These are phyloP conservation scores for Lablab purpureus DNA, from an alignment of 306 rosid genomes.

Conservation along the genomic window DNA sequence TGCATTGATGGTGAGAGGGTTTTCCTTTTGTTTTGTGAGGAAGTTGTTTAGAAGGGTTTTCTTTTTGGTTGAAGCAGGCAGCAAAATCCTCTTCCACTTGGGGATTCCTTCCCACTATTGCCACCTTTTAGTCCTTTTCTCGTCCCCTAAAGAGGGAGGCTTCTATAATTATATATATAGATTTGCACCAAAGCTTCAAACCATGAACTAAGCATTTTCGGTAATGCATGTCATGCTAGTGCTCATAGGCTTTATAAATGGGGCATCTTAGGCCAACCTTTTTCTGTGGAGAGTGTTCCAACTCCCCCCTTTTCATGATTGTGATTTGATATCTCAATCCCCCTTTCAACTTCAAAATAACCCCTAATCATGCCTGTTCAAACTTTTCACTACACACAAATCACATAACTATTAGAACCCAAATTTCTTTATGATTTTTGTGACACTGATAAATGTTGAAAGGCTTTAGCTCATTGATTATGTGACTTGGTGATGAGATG, in stretches of 20 bases:
- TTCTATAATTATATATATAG: constrained; percentile 41
- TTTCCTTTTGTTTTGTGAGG: background rate
- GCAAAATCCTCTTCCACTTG: constrained; percentile 54
- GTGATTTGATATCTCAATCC: constrained; percentile 44
- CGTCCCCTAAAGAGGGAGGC: constrained; percentile 60
- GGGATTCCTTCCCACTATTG: constrained; percentile 64
- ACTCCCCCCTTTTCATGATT: constrained; percentile 42
- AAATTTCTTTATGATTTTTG: background rate
- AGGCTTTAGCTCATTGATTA: background rate
- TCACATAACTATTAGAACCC: background rate
- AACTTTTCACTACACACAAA: constrained; percentile 4
- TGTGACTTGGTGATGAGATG: background rate
- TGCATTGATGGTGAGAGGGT: constrained; percentile 47
- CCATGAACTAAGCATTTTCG: constrained; percentile 41
- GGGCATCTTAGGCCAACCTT: constrained; percentile 41
- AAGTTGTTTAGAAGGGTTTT: background rate
- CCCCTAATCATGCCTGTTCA: constrained; percentile 7
- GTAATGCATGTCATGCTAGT: constrained; percentile 43
- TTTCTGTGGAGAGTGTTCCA: constrained; percentile 39
- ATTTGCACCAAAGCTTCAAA: constrained; percentile 41
- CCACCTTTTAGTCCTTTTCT: constrained; percentile 53
- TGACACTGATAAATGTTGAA: background rate
- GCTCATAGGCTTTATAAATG: constrained; percentile 46
- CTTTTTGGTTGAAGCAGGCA: constrained; percentile 55
- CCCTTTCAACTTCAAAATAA: constrained; percentile 24